These are phyloP conservation scores for Xylaria polymorpha DNA, from an alignment of 2,329 filamentous ascomycete genomes.

Conservation along the genomic window DNA sequence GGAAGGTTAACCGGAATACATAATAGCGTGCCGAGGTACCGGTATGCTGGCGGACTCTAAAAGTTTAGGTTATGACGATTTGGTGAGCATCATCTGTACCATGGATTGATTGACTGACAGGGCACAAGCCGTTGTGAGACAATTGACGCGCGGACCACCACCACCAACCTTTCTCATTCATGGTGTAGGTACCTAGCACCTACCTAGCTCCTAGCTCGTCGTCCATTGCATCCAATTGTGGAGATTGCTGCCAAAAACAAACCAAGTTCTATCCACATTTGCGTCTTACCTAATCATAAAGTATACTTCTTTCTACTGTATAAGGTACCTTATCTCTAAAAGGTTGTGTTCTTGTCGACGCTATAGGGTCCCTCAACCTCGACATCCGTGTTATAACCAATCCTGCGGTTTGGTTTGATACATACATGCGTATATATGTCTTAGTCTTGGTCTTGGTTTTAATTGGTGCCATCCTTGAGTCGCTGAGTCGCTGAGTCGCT, in stretches of 20 bases:
- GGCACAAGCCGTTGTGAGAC: constrained; percentile 11
- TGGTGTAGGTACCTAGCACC: too few relatives aligned
- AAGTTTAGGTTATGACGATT: constrained; percentile 15
- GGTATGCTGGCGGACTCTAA: background rate
- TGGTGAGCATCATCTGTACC: background rate
- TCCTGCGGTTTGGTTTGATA: background rate
- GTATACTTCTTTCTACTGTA: background rate
- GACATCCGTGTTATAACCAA: background rate
- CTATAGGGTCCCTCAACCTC: background rate
- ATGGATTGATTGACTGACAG: background rate
- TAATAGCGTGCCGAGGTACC: constrained; percentile 18
- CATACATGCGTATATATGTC: background rate
- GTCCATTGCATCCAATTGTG: background rate
- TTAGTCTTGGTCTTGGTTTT: constrained; percentile 1
- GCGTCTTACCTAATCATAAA: background rate
- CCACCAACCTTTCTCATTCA: too few relatives aligned
- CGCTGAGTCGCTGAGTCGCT: constrained; percentile 1
- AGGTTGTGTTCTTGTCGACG: background rate
- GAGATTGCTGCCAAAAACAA: constrained; percentile 16
- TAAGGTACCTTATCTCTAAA: background rate
- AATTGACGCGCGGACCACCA: constrained; percentile 19
- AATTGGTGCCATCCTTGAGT: constrained; percentile 3
- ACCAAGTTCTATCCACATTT: constrained; percentile 2
- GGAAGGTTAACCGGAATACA: background rate
- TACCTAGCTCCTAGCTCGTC: too few relatives aligned